Percentiles rank a stretch among this genome's conserved stretches.
Conservation (phyloP, 2,329 filamentous ascomycete species). For the Didymella sp. region DNA sequence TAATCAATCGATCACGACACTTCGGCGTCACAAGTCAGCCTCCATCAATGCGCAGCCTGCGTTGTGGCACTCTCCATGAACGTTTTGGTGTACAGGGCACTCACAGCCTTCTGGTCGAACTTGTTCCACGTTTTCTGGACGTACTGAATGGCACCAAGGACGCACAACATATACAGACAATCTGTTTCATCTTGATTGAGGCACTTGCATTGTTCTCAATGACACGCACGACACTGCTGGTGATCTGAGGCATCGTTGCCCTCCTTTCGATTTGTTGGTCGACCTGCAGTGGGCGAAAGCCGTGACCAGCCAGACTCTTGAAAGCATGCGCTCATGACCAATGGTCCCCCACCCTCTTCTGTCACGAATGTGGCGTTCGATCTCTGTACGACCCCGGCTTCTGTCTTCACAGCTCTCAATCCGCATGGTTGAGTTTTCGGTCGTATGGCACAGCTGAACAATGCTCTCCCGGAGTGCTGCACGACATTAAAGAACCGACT, state of each 20-base stretch:
- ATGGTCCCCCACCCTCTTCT: conserved; percentile 16
- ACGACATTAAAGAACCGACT: conserved; percentile 11
- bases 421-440: background rate
- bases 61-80: conserved; percentile 21
- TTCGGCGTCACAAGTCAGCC: conserved; percentile 13
- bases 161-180: conserved; percentile 15
- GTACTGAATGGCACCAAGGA: conserved; percentile 14
- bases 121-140: conserved; percentile 18
- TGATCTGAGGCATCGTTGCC: background rate
- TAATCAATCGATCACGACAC: background rate
- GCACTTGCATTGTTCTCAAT: conserved; percentile 3
- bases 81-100: conserved; percentile 17
- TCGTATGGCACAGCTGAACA: background rate
- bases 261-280: conserved; percentile 3
- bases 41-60: conserved; percentile 4
- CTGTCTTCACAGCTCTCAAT: background rate
- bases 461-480: conserved; percentile 2
- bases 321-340: conserved; percentile 12
- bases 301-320: conserved; percentile 1
- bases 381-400: conserved; percentile 1
- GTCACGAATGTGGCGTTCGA: background rate
- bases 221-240: conserved; percentile 2
- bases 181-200: conserved; percentile 14
- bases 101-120: conserved; percentile 3
- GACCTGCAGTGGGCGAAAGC: conserved; percentile 1